Evolutionary conservation across 2,329 filamentous ascomycete species (phyloP), one percentile per base, ranked within the genome.

Genomic region (Claviceps humidiphila): DNA sequence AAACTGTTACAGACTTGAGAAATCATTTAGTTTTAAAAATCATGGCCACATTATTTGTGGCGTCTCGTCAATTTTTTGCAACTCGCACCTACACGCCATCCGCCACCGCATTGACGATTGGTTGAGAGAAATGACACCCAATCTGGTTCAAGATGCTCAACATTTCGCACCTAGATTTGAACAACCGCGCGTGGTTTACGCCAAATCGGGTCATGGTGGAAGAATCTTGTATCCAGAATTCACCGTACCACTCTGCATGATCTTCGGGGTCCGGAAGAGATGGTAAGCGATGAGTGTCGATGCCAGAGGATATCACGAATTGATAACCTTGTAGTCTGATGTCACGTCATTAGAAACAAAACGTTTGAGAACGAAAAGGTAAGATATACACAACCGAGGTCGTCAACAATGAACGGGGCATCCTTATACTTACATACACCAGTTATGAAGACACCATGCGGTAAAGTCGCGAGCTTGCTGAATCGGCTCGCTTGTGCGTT

Each of bases 361-460:
- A 17, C 2, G 14, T 8, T 8, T 38, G 5, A 22, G 13, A 20
- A 42, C 8, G 13, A 3, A 5, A 22, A 42, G 7, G 20, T 9
- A 5, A 20, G 2, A 42, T 13, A 6, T 13, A 44, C 6, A 44
- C 22, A 24, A 14, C 16, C 16, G 24, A 24, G 1, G 13, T 34
- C 22, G 20, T 13, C 44, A 14, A 38, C 17, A 11, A 7, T 30
- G 8, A 30, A 30, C 20, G 26, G 26, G 9, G 8, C 26, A 30
- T 30, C 7, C 34, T 39, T 9, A 40, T 26, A 49, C 47, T 40
- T 38, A 26, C 47, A 49, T 41, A 9, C 40, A 41, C 47, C 47
- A 49, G 34, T 49, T 49, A 16, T 49, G 47, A 16, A 49, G 20
- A 41, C 47, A 49, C 47, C 47, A 49, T 16, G 47, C 47, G 7